A percentile compares a stretch with the other conserved stretches of the same genome.
These are phyloP conservation scores for Shiraia bambusicola DNA, from an alignment of 2,329 filamentous ascomycete genomes.

Conservation along the genomic window DNA sequence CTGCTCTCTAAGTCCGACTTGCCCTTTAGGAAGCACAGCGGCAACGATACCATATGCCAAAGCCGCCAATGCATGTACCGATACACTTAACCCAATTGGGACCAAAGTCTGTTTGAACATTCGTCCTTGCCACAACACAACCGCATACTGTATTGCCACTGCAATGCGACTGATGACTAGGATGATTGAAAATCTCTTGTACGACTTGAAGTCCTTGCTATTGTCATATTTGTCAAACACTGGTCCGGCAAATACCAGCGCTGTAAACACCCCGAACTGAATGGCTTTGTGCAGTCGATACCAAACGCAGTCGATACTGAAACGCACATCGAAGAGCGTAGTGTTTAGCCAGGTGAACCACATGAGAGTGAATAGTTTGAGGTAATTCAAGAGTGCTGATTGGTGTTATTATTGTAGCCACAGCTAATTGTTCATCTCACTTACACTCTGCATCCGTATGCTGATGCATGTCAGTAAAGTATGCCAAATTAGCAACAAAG, in stretches of 20 bases:
- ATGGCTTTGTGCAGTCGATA: constrained; percentile 61
- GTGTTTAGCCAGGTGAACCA: constrained; percentile 69
- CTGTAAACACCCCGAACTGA: constrained; percentile 65
- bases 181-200: constrained; percentile 19
- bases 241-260: constrained; percentile 62
- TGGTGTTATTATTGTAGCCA: constrained; percentile 1
- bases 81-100: constrained; percentile 19
- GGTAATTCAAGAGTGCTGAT: constrained; percentile 45
- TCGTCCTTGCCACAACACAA: constrained; percentile 25
- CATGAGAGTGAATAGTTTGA: constrained; percentile 59
- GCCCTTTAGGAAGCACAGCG: constrained; percentile 12
- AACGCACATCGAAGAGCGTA: constrained; percentile 65
- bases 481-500: constrained; percentile 65
- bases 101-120: constrained; percentile 23
- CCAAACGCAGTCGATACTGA: constrained; percentile 64
- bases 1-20: constrained; percentile 17
- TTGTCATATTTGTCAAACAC: constrained; percentile 33
- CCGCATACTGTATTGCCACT: constrained; percentile 22
- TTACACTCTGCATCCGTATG: constrained; percentile 51
- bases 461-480: constrained; percentile 60
- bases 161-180: constrained; percentile 19
- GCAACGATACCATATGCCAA: constrained; percentile 17
- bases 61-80: constrained; percentile 15
- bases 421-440: neutral
- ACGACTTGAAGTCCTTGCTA: constrained; percentile 15